Percentiles rank a stretch among this genome's conserved stretches.
Evolutionary conservation across 1,284 basidiomycete genomes (phyloP).

Genomic region (Ustilago xerochloae): DNA sequence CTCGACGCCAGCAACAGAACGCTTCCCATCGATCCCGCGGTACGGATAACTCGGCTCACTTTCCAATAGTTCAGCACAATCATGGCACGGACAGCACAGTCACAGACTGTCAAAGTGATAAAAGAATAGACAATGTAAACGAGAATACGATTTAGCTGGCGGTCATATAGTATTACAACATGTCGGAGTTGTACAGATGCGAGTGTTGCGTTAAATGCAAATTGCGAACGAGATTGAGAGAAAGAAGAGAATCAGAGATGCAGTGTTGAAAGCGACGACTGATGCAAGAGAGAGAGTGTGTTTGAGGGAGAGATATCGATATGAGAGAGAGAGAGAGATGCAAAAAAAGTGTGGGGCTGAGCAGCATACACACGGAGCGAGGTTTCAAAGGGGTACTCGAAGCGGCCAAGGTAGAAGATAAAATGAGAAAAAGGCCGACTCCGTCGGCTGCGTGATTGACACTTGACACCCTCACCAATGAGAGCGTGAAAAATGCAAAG

Average conservation of each 20-base stretch:
- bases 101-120: neutral
- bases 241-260: slow-evolving; percentile 28
- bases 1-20: neutral
- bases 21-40: neutral
- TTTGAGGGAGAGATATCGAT: slow-evolving; percentile 1
- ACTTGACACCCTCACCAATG: neutral
- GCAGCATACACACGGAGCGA: neutral
- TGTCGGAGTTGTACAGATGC: slow-evolving; percentile 55
- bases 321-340: neutral
- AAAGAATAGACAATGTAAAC: neutral
- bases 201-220: slow-evolving; percentile 24
- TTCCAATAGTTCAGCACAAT: neutral
- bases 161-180: slow-evolving; percentile 43
- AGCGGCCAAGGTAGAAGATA: neutral
- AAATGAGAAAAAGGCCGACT: neutral
- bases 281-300: slow-evolving; percentile 26
- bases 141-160: slow-evolving; percentile 29
- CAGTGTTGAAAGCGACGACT: slow-evolving; percentile 47
- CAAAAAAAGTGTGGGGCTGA: neutral
- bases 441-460: neutral
- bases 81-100: neutral
- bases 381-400: neutral
- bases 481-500: neutral
- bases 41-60: neutral
- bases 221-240: slow-evolving; percentile 30